Conservation (phyloP, 139 green algal genomes). For the Volvox africanus region DNA sequence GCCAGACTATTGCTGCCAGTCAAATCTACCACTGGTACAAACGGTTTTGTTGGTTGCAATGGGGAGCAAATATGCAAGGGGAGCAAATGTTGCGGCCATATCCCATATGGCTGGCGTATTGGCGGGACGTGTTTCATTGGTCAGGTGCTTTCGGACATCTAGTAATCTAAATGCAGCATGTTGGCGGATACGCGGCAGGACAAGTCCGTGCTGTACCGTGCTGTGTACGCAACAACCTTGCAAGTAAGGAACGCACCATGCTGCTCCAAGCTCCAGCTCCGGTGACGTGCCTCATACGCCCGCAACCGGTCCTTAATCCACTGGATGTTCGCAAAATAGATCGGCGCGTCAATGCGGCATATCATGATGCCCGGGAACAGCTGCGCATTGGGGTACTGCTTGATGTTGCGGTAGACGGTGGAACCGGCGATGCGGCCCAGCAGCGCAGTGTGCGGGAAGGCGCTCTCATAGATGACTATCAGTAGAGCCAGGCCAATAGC, state of each 20-base stretch:
- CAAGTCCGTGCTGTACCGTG: no score
- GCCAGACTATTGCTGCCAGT: no score
- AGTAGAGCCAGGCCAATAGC: conserved; percentile 78
- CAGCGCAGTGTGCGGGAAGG: conserved; percentile 87
- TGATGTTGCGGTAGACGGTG: conserved; percentile 74
- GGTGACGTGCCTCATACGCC: conserved; percentile 47
- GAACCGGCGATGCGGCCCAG: conserved; percentile 82
- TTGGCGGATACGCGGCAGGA: no score
- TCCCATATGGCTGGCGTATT: no score
- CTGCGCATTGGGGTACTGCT: conserved; percentile 78
- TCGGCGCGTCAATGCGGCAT: conserved; percentile 49
- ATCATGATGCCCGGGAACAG: conserved; percentile 52
- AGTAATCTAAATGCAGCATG: no score
- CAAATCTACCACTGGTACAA: no score
- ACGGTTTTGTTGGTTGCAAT: no score
- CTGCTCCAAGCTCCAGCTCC: background rate
- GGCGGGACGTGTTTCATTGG: no score
- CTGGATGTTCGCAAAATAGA: conserved; percentile 83
- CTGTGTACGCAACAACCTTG: no score
- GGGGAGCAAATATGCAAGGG: no score
- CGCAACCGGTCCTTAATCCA: conserved; percentile 72
- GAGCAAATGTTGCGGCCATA: no score
- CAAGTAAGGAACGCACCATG: background rate
- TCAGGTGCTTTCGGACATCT: no score
- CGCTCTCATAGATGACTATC: conserved; percentile 73